Percentiles rank a stretch among this genome's conserved stretches.
These are phyloP conservation scores for Madurella mycetomatis DNA, from an alignment of 2,329 filamentous ascomycete genomes.

Conservation along the genomic window DNA sequence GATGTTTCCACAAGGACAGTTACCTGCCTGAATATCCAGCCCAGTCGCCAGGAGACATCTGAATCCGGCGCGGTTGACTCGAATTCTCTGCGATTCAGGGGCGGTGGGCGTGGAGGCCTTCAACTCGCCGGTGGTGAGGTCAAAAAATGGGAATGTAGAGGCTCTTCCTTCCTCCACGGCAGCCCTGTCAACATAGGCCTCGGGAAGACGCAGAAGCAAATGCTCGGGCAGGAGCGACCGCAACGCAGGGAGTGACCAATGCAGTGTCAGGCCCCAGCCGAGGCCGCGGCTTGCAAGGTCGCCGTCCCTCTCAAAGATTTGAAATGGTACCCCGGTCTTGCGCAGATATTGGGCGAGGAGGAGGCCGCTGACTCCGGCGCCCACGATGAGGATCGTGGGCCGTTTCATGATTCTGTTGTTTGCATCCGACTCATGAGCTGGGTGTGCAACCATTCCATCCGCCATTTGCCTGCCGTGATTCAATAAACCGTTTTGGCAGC, in stretches of 20 bases:
- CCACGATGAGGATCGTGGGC: constrained; percentile 21
- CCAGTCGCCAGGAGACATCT: constrained; percentile 42
- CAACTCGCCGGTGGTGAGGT: constrained; percentile 47
- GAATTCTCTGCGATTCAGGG: constrained; percentile 41
- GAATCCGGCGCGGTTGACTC: constrained; percentile 45
- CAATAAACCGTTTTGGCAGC: too few species aligned
- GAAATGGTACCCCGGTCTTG: constrained; percentile 36
- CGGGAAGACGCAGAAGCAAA: constrained; percentile 42
- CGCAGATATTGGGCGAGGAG: constrained; percentile 25
- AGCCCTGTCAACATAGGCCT: constrained; percentile 50
- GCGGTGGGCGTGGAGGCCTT: constrained; percentile 39
- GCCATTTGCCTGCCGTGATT: too few species aligned
- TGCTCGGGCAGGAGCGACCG: constrained; percentile 46
- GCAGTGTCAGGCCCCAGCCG: constrained; percentile 61
- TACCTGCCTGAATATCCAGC: constrained; percentile 42
- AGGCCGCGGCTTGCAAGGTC: constrained; percentile 44
- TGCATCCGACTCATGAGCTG: too few species aligned
- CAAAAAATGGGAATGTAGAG: constrained; percentile 51
- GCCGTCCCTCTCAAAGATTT: constrained; percentile 50
- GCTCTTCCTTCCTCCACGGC: constrained; percentile 44
- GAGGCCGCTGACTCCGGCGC: constrained; percentile 25
- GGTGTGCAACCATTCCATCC: too few species aligned
- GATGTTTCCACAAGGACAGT: background rate
- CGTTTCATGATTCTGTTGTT: too few species aligned
- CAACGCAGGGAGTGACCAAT: constrained; percentile 55